phyloP scores from a whole-genome alignment of 2,329 filamentous ascomycete genomes.

The Fusarium bulbicola region DNA sequence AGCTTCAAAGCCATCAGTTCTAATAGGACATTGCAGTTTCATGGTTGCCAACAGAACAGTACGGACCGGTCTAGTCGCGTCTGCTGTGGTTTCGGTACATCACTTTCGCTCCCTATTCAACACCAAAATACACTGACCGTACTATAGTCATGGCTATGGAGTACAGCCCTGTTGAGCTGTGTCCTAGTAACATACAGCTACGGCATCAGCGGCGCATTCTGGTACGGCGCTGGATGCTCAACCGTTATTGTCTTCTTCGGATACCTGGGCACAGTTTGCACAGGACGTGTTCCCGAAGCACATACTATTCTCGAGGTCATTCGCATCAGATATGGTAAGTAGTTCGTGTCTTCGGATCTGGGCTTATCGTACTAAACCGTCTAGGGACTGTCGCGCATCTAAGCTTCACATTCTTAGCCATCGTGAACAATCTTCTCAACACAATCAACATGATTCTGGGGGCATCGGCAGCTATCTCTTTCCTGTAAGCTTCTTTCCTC shows the following conservation, averaged over 20 bases:
- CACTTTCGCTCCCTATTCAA: accelerated
- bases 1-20: no score
- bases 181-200: not conserved
- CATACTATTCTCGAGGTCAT: not conserved
- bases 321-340: not conserved
- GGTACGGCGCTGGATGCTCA: not conserved
- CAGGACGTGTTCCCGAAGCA: not conserved
- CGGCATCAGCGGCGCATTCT: not conserved
- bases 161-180: not conserved
- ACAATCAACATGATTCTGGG: not conserved
- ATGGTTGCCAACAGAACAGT: not conserved
- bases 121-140: accelerated
- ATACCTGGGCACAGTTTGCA: not conserved
- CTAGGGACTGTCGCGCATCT: not conserved
- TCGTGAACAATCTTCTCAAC: not conserved
- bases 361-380: not conserved
- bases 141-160: not conserved
- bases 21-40: not conserved
- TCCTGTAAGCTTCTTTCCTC: not conserved
- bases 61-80: not conserved
- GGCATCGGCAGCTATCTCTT: not conserved
- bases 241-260: not conserved
- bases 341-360: accelerated
- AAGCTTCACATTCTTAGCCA: not conserved
- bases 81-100: accelerated